phyloP scores from a whole-genome alignment of 2,329 filamentous ascomycete species.

The Alternaria sp. region DNA sequence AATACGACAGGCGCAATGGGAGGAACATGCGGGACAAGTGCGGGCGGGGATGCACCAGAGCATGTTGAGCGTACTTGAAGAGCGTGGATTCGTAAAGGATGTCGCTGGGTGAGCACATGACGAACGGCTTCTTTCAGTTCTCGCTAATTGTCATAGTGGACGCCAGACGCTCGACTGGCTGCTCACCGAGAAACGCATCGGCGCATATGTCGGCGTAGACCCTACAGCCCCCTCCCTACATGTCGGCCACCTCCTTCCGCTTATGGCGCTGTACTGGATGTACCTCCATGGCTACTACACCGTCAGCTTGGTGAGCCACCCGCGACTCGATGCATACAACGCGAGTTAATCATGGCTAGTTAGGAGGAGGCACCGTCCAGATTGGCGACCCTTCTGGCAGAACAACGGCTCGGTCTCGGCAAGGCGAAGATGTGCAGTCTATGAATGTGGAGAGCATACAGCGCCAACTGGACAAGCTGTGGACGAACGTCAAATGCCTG shows the following conservation, averaged over 20 bases:
- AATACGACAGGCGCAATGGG: slow-evolving; percentile 30
- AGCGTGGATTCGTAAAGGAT: slow-evolving; percentile 76
- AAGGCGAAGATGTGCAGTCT: slow-evolving; percentile 60
- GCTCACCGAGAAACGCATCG: slow-evolving; percentile 70
- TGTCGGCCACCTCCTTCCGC: slow-evolving; percentile 77
- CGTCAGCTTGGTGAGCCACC: slow-evolving; percentile 62
- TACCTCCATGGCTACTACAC: slow-evolving; percentile 76
- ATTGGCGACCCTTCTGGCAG: slow-evolving; percentile 81
- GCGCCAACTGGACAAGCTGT: slow-evolving; percentile 74
- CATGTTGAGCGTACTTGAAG: slow-evolving; percentile 70
- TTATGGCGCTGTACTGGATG: slow-evolving; percentile 87
- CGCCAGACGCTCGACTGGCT: slow-evolving; percentile 66
- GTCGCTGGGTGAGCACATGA: slow-evolving; percentile 68
- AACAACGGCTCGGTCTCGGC: slow-evolving; percentile 64
- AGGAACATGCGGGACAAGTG: slow-evolving; percentile 37
- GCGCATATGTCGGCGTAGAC: slow-evolving; percentile 81
- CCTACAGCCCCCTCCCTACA: slow-evolving; percentile 82
- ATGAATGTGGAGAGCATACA: slow-evolving; percentile 73
- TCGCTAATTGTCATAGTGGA: slow-evolving; percentile 39
- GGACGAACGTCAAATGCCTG: slow-evolving; percentile 73
- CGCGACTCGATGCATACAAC: slow-evolving; percentile 8
- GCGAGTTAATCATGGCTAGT: slow-evolving; percentile 42
- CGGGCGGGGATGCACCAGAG: slow-evolving; percentile 40
- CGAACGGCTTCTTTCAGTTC: slow-evolving; percentile 5
- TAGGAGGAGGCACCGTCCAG: slow-evolving; percentile 77